Conservation (phyloP, 2,329 filamentous ascomycete genomes). For the Aspergillus oerlinghausenensis region DNA sequence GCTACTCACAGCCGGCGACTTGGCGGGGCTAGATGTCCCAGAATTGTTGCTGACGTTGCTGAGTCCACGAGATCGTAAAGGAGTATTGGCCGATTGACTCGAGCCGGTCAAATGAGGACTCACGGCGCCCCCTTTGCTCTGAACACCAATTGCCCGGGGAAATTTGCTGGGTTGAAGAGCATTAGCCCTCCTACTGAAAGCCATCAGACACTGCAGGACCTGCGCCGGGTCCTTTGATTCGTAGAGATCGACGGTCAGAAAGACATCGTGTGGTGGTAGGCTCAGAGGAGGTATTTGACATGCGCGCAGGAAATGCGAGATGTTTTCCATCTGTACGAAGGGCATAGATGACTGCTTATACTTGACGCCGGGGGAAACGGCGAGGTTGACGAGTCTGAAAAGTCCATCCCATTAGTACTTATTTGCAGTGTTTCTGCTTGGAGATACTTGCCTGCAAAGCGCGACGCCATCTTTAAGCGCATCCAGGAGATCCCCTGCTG, state of each 20-base stretch:
- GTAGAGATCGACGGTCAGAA: slow-evolving; percentile 94
- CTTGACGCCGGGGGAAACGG: slow-evolving; percentile 72
- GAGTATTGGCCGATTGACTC: slow-evolving; percentile 43
- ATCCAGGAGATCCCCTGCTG: slow-evolving; percentile 73
- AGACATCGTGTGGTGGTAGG: slow-evolving; percentile 89
- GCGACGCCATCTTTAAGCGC: slow-evolving; percentile 84
- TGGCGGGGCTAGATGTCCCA: slow-evolving; percentile 58
- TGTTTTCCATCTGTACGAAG: slow-evolving; percentile 99
- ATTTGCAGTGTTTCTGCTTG: not conserved
- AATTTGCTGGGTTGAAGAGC: slow-evolving; percentile 69
- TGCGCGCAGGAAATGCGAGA: slow-evolving; percentile 87
- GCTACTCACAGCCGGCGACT: slow-evolving; percentile 65
- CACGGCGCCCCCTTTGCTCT: slow-evolving; percentile 54
- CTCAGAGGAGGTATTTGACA: slow-evolving; percentile 81
- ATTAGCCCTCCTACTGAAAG: slow-evolving; percentile 86
- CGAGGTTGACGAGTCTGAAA: slow-evolving; percentile 71
- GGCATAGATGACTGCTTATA: slow-evolving; percentile 94
- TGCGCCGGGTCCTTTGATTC: slow-evolving; percentile 95
- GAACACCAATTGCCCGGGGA: slow-evolving; percentile 70
- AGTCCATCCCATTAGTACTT: slow-evolving; percentile 16
- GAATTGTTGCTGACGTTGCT: slow-evolving; percentile 54
- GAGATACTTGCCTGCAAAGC: slow-evolving; percentile 71
- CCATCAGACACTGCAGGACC: slow-evolving; percentile 84
- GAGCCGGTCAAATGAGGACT: slow-evolving; percentile 66
- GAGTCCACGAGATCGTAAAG: slow-evolving; percentile 37